Percentiles rank a stretch among this genome's conserved stretches.
These are phyloP conservation scores for Drechmeria coniospora DNA, from an alignment of 2,329 filamentous ascomycete species.

Conservation along the genomic window DNA sequence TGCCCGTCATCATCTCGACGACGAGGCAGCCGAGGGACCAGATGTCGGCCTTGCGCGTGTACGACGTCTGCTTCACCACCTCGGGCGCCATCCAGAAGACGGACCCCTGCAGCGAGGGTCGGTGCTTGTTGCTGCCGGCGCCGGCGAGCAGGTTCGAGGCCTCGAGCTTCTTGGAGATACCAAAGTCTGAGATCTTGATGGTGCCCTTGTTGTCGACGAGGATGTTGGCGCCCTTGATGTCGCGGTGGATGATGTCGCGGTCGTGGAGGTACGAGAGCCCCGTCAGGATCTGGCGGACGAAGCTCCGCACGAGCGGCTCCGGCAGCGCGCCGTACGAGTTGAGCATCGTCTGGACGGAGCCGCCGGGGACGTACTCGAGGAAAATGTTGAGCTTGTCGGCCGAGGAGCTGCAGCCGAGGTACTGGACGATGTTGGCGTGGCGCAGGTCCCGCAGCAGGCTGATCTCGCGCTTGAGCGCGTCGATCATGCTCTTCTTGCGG, in stretches of 20 bases:
- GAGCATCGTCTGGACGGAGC: slow-evolving; percentile 95
- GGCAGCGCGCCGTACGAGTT: slow-evolving; percentile 94
- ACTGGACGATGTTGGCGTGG: slow-evolving; percentile 95
- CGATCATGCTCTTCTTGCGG: slow-evolving; percentile 96
- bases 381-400: slow-evolving; percentile 95
- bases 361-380: slow-evolving; percentile 94
- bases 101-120: slow-evolving; percentile 79
- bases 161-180: slow-evolving; percentile 95
- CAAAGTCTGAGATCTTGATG: slow-evolving; percentile 98
- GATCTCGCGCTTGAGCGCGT: slow-evolving; percentile 93
- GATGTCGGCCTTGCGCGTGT: slow-evolving; percentile 96
- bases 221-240: slow-evolving; percentile 98
- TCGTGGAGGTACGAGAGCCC: slow-evolving; percentile 88
- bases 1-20: slow-evolving; percentile 98
- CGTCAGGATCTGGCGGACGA: slow-evolving; percentile 87
- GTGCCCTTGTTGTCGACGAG: slow-evolving; percentile 97
- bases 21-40: slow-evolving; percentile 95
- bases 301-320: slow-evolving; percentile 87
- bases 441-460: slow-evolving; percentile 83
- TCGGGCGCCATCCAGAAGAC: slow-evolving; percentile 99
- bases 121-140: slow-evolving; percentile 51
- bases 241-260: slow-evolving; percentile 91
- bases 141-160: slow-evolving; percentile 67
- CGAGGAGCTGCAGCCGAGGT: slow-evolving; percentile 87
- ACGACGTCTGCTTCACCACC: slow-evolving; percentile 93